Evolutionary conservation across 768 basidiomycete genomes (phyloP), one percentile per base, ranked within the genome.

Genomic region (Agrocybe chaxingu): DNA sequence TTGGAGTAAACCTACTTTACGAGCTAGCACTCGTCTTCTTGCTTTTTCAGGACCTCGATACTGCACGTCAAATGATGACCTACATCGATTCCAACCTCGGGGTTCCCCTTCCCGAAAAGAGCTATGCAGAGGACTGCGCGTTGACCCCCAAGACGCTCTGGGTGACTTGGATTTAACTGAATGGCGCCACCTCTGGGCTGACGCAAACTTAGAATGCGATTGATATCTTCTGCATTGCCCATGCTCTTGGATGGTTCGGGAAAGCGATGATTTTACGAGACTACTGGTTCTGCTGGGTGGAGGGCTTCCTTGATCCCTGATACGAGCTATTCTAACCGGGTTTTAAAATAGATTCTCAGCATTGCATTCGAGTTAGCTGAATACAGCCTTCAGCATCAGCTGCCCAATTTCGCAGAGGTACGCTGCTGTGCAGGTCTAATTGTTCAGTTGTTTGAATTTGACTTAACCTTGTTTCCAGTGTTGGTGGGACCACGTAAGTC

Each of bases 241-340:
- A 94, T 64, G 71, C 89, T 35, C 64, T 93, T 42, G 91, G 91
- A 4, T 94, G 91, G 91, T 93, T 91, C 64, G 90, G 91, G 38
- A 94, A 94, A 66, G 91, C 92, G 3, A 79, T 93, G 77, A 86
- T 94, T 57, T 67, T 94, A 61, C 81, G 92, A 18, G 92, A 94
- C 61, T 93, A 94, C 61, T 93, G 91, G 91, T 93, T 92, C 62
- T 93, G 92, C 61, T 93, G 92, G 90, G 90, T 91, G 60, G 51
- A 73, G 24, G 24, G 24, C 24, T 24, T 24, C 67, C 34, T 19
- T 41, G 45, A 39, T 51, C 36, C 38, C 46, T 42, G 53, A 41
- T 35, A 45, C 49, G 40, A 37, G 30, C 16, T 42, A 12, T 29
- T 48, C 41, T 58, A 31, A 57, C 43, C 42, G 52, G 54, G 56